Base-by-base conservation (phyloP, 2,329 filamentous ascomycete genomes). In the Scedosporium minutisporum region DNA sequence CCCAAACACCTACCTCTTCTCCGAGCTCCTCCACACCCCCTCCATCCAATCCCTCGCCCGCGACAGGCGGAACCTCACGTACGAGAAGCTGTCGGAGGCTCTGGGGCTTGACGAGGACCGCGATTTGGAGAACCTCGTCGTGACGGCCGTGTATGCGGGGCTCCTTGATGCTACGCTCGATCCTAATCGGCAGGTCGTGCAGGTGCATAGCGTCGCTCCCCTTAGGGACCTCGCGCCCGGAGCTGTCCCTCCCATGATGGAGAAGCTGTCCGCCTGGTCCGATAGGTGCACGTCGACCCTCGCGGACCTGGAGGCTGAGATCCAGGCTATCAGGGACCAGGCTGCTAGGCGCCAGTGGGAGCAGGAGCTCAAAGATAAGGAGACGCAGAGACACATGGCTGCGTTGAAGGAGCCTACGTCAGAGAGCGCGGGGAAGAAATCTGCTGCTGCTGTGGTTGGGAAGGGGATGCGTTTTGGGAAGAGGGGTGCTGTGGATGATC, bases 1-100 rank as follows among this genome's bases (percentile, higher is more conserved):
- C 63, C 86, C 90, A 29, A 90, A 92, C 75, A 96, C 93, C 67
- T 99, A 88, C 75, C 83, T 97, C 76, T 99, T 99, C 78, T 86
- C 90, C 67, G 93, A 97, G 77, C 87, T 99, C n/a, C 86, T 99
- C 44, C 83, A 89, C 69, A 86, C 87, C 1, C 86, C 90, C 0
- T 86, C 91, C 68, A 87, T 97, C 67, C 89, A 95, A 74, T 82
- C 84, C 12, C 86, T 97, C 65, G 88, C 91, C 64, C 83, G 85
- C 65, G 83, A 88, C 65, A 80, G 82, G 57, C 74, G 77, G 62
- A 84, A 86, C 69, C 86, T 97, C 25, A 88, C 83, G 60, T 99
- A 99, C 76, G 71, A 78, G 21, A 78, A 83, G 38, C 85, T 97
- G 23, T 84, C 87, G 69, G 67, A 73, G 6, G 80, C 82, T 0